A percentile compares a stretch with the other conserved stretches of the same genome.
Conservation (phyloP, 495 filamentous ascomycete genomes). For the Hyaloscypha variabilis region DNA sequence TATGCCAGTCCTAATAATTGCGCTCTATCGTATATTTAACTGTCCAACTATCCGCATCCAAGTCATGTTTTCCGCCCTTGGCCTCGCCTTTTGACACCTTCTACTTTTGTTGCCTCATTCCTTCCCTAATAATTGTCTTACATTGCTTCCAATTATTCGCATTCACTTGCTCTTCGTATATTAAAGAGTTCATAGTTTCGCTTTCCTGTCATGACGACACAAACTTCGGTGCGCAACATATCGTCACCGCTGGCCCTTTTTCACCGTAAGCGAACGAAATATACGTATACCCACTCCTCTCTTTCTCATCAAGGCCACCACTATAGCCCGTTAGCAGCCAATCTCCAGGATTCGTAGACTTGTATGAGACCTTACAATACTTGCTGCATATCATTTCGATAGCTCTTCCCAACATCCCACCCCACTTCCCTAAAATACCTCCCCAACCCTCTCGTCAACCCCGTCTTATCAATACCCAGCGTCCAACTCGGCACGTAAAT, state of each 20-base stretch:
- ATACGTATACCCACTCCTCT: background rate
- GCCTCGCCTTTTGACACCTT: too few species aligned
- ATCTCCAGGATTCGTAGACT: too few species aligned
- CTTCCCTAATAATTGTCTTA: background rate
- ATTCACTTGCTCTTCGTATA: conserved; percentile 6
- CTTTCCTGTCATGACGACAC: background rate
- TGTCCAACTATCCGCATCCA: too few species aligned
- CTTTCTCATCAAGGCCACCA: background rate
- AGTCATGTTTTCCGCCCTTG: too few species aligned
- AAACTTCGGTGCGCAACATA: conserved; percentile 3
- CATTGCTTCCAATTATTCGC: conserved; percentile 8
- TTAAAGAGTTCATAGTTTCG: conserved; percentile 13
- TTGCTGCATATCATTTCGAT: background rate
- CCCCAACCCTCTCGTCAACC: background rate
- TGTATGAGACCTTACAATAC: too few species aligned
- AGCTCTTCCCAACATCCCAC: background rate
- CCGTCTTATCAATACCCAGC: background rate
- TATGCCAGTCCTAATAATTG: too few species aligned
- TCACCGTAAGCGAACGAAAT: conserved; percentile 12
- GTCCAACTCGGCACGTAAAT: conserved; percentile 9
- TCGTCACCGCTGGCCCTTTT: conserved; percentile 9
- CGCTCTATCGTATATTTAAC: too few species aligned
- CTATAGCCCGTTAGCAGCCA: too few species aligned
- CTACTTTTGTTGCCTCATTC: too few species aligned
- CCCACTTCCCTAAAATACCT: background rate